Base-by-base conservation (phyloP, 2,329 filamentous ascomycete genomes). In the Exophiala sp. region DNA sequence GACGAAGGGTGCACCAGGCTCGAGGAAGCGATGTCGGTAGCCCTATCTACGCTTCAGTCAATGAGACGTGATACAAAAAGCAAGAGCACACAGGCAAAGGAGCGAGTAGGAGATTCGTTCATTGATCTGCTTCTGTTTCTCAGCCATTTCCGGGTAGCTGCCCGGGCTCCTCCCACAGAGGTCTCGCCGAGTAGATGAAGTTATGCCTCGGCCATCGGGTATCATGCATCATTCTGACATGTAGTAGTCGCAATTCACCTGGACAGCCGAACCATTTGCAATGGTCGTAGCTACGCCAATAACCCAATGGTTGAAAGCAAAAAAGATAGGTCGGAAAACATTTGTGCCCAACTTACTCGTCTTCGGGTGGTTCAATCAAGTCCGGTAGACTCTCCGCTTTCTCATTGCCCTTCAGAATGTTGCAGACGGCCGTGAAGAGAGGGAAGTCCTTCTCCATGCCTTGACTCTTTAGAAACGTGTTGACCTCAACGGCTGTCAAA, bases 401-500 rank as follows among this genome's bases (percentile, higher is more conserved):
- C 60, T 83, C 81, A 58, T 80, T 82, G 54, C 87, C 87, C 60
- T 88, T 78, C 39, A 95, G 71, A 61, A 95, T 90, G 58, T 82
- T 81, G 64, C 88, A 83, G 43, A 97, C 90, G 1, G 88, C 88
- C 7, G 88, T 96, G 66, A 98, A 94, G 4, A 98, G 73, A 16
- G 93, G 93, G 67, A 95, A 98, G 44, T 95, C 85, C 24, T 80
- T 74, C 70, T 94, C 89, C 58, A 84, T 71, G 1, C 85, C 86
- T 58, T 86, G 78, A 43, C 81, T 80, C 73, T 85, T 87, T 64
- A 98, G 70, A 70, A 97, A 97, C 43, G 77, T 82, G 72, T 95
- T 87, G 35, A 98, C 90, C 68, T 98, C 93, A 57, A 83, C 80
- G 7, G 93, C 90, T 2, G 93, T 98, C 60, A 84, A 84, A 0